Percentiles rank a stretch among this genome's conserved stretches.
phyloP scores from a whole-genome alignment of 257 asterid species.

The Dorcoceras hygrometricum region DNA sequence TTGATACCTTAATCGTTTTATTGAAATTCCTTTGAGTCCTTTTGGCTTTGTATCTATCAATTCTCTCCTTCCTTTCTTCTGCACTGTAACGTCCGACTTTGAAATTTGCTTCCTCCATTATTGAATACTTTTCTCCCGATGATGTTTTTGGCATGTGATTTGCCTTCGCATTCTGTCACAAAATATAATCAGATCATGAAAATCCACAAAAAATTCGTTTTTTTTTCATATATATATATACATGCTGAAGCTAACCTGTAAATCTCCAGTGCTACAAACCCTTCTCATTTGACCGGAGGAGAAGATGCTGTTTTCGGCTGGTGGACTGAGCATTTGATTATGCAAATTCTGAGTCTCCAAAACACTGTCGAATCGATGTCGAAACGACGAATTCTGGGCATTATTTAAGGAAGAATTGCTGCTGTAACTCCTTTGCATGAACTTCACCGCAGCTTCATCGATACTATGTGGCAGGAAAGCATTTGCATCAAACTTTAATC shows the following conservation, averaged over 20 bases:
- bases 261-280: conserved; percentile 84
- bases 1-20: conserved; percentile 90
- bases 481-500: conserved; percentile 26
- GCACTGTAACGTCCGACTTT: conserved; percentile 64
- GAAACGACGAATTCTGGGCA: conserved; percentile 28
- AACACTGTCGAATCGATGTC: conserved; percentile 41
- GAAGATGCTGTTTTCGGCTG: conserved; percentile 32
- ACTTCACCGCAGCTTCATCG: conserved; percentile 40
- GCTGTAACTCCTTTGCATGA: conserved; percentile 81
- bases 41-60: conserved; percentile 74
- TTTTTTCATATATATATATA: background rate
- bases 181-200: background rate
- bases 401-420: conserved; percentile 56
- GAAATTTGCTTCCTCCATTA: conserved; percentile 59
- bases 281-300: conserved; percentile 63
- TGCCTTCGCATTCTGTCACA: conserved; percentile 40
- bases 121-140: conserved; percentile 47
- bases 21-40: conserved; percentile 81
- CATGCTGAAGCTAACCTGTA: conserved; percentile 40
- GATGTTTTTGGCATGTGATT: conserved; percentile 31
- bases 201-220: background rate
- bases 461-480: conserved; percentile 33
- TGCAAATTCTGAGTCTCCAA: conserved; percentile 43
- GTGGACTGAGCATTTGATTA: conserved; percentile 35
- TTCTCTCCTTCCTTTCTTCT: conserved; percentile 78